Conservation (phyloP, 441 rosid species). For the Melastoma candidum region DNA sequence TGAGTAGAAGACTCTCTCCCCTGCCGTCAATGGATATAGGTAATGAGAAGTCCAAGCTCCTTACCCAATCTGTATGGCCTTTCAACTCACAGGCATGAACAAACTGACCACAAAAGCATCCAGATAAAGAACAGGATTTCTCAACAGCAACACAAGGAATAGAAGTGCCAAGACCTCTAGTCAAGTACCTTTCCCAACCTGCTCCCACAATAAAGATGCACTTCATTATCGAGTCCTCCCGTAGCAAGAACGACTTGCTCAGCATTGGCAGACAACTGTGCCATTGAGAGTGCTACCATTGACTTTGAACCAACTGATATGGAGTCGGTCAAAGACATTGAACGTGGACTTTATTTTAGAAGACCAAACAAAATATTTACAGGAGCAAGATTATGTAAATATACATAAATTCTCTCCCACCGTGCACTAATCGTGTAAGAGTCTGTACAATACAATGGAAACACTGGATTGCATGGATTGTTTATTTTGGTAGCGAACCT, state of each 20-base stretch:
- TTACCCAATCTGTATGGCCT: conserved; percentile 95
- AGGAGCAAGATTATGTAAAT: neutral
- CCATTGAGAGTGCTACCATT: conserved; percentile 71
- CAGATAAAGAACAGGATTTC: conserved; percentile 9
- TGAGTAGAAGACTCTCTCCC: conserved; percentile 52
- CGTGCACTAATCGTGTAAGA: too few species aligned
- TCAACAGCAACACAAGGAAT: neutral
- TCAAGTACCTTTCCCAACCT: conserved; percentile 63
- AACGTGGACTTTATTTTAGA: conserved; percentile 14
- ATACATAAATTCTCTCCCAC: too few species aligned
- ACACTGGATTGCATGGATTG: too few species aligned
- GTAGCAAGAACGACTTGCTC: conserved; percentile 55
- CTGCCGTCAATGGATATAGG: conserved; percentile 34
- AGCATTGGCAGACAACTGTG: conserved; percentile 59
- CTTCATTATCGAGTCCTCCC: conserved; percentile 88
- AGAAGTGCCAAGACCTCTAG: conserved; percentile 2
- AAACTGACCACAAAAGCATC: conserved; percentile 38
- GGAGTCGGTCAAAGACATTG: conserved; percentile 47
- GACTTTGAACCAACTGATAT: conserved; percentile 65
- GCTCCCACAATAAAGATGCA: conserved; percentile 67
- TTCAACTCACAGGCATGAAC: conserved; percentile 73
- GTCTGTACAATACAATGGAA: too few species aligned
- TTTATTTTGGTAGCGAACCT: conserved; percentile 27
- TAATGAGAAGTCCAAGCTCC: conserved; percentile 91
- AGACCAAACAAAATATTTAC: neutral